These are phyloP conservation scores for Annona squamosa DNA, from an alignment of 164 flowering plant species.

Conservation along the genomic window DNA sequence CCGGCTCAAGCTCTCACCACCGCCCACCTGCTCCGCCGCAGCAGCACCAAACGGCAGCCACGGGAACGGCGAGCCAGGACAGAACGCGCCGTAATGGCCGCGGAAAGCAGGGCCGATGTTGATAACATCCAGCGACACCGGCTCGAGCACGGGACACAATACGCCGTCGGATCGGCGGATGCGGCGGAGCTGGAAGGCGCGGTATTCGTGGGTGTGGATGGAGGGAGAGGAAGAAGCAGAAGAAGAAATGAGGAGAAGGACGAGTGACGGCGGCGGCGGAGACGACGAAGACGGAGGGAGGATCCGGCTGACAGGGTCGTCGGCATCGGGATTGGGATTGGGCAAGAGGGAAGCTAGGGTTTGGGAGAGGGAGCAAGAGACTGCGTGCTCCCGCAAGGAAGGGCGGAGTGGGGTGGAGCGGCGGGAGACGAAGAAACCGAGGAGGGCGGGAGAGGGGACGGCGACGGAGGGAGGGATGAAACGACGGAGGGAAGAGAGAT, in stretches of 20 bases:
- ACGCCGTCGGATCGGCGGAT: not conserved
- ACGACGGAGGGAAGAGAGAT: slow-evolving; percentile 17
- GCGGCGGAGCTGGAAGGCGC: slow-evolving; percentile 48
- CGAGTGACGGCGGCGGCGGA: slow-evolving; percentile 50
- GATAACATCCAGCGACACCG: slow-evolving; percentile 44
- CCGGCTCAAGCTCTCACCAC: slow-evolving; percentile 21
- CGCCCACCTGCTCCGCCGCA: slow-evolving; percentile 30
- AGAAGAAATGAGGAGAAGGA: slow-evolving; percentile 49
- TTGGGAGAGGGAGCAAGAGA: slow-evolving; percentile 36
- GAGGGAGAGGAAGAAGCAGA: slow-evolving; percentile 19
- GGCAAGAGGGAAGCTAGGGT: not conserved
- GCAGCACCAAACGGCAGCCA: slow-evolving; percentile 26
- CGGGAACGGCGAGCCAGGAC: slow-evolving; percentile 64
- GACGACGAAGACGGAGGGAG: slow-evolving; percentile 13
- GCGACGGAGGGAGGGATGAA: slow-evolving; percentile 10
- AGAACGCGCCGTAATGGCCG: slow-evolving; percentile 56
- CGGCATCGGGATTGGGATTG: slow-evolving; percentile 9
- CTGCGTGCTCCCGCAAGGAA: slow-evolving; percentile 54
- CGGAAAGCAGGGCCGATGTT: slow-evolving; percentile 89
- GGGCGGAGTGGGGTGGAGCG: slow-evolving; percentile 63
- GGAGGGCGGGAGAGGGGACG: slow-evolving; percentile 27
- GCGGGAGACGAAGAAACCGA: slow-evolving; percentile 82
- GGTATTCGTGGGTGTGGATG: slow-evolving; percentile 80
- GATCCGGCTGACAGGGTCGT: not conserved
- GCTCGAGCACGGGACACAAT: slow-evolving; percentile 25